Evolutionary conservation across 2,329 filamentous ascomycete species (phyloP).

Genomic region (Pseudogymnoascus sp.): DNA sequence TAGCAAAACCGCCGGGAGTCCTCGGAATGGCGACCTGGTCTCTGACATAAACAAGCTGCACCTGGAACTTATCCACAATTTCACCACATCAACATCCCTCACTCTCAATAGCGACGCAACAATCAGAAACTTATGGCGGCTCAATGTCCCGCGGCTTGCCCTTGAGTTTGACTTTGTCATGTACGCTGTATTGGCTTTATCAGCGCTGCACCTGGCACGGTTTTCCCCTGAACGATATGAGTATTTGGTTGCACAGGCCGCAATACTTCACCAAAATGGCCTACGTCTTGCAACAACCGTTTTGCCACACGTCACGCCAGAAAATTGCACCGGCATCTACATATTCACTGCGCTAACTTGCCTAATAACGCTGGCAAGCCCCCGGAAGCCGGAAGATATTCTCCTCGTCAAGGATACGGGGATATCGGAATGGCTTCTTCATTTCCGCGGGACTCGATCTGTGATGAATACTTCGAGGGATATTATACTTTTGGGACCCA

Average conservation of each 20-base stretch:
- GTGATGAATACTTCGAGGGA: conserved; percentile 28
- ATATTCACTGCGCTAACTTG: conserved; percentile 34
- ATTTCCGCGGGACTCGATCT: conserved; percentile 31
- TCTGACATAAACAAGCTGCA: conserved; percentile 34
- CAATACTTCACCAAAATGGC: conserved; percentile 30
- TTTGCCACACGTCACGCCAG: conserved; percentile 27
- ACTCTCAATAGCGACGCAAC: conserved; percentile 37
- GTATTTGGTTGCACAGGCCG: conserved; percentile 34
- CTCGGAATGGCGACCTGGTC: background rate
- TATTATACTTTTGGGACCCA: conserved; percentile 16
- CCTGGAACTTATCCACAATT: conserved; percentile 48
- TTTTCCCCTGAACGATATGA: conserved; percentile 32
- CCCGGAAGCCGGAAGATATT: conserved; percentile 30
- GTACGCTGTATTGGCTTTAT: conserved; percentile 40
- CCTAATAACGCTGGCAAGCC: conserved; percentile 32
- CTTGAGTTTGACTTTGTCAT: conserved; percentile 42
- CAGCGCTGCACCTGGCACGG: conserved; percentile 42
- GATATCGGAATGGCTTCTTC: conserved; percentile 32
- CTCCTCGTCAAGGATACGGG: conserved; percentile 30
- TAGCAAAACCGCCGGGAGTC: background rate
- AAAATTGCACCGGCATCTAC: conserved; percentile 32
- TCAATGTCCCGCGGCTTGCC: conserved; percentile 40
- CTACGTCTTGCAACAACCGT: conserved; percentile 28
- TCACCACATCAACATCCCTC: conserved; percentile 40
- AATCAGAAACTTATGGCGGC: conserved; percentile 40